Evolutionary conservation across 2,329 filamentous ascomycete genomes (phyloP), one percentile per base, ranked within the genome.

Genomic region (Xylaria sp.): DNA sequence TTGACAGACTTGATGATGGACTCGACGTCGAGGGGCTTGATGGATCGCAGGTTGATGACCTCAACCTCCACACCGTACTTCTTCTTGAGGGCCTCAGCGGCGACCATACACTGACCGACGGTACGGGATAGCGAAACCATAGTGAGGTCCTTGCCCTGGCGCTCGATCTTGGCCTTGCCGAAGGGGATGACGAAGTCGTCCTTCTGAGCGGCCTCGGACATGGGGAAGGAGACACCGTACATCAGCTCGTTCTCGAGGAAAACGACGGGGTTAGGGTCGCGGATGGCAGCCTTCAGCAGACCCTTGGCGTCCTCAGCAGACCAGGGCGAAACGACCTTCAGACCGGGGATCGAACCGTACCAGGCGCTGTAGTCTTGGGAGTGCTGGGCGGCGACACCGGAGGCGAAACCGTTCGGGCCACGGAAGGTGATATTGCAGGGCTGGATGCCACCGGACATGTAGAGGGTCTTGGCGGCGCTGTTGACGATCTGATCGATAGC

Each of bases 401-500:
- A 81, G 71, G 96, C 96, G 82, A 99, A 99, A 78, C 96, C 96
- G 85, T 99, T 99, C 83, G 96, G 96, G 63, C 96, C 96, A 81
- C 96, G 94, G 92, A 99, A 99, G 76, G 96, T 98, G 84, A 99
- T 95, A 87, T 98, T 98, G 86, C 96, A 99, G 77, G 96, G 96
- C 85, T 99, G 96, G 82, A 98, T 98, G 82, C 96, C 96, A 78
- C 96, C 96, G 73, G 96, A 98, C 96, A 99, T 99, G 88, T 99
- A 99, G 80, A 99, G 95, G 66, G 96, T 99, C 89, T 99, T 99
- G 79, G 94, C 96, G 76, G 88, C 96, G 58, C 95, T 98, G 90
- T 99, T 99, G 89, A 99, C 94, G 81, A 99, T 93, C 83, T 99
- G 96, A 82, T 99, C 96, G 83, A 99, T 99, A 81, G 96, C 93